Base-by-base conservation (phyloP, 2,329 filamentous ascomycete genomes). In the Sphaerulina musiva region DNA sequence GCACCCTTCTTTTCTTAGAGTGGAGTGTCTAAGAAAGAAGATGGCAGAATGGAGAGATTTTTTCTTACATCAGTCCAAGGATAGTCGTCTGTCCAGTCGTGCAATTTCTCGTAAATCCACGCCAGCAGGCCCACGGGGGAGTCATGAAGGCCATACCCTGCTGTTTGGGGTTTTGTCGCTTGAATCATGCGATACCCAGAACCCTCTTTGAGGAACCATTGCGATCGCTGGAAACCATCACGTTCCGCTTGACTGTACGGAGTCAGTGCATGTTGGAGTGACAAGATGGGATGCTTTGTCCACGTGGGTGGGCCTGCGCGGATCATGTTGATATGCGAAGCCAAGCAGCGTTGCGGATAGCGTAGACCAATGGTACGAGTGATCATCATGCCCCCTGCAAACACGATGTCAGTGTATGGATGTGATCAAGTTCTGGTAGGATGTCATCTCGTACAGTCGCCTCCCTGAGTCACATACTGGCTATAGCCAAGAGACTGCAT, bases 91-190 rank as follows among this genome's bases (percentile, higher is more conserved):
- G 83, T 83, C 87, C 87, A 92, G 62, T 87, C 83, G 60, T 85
- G 81, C 38, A 92, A 72, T 67, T 92, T 92, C 70, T 92, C 88
- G 60, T 87, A 87, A 34, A 92, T 83, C 88, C 88, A 93, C 0
- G 85, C 81, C 1, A 92, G 74, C 2, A 89, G 72, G 0, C 79
- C 85, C 0, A 87, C 79, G 0, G 87, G 88, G 6, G 79, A 84
- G 66, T 90, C 86, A 0, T 80, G 76, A 2, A 91, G 74, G 0
- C 76, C 82, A 63, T 87, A 88, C 0, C 83, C 84, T 0, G 91
- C 66, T 0, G 87, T 92, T 48, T 88, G 82, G 0, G 88, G 87
- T 54, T 85, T 84, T 0, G 86, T 89, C 10, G 72, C 71, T 62
- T 89, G 85, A 55, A 79, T 70, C 1, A 75, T 56, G 58, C 78